Evolutionary conservation across 2,329 filamentous ascomycete genomes (phyloP).

Genomic region (Setomelanomma holmii): DNA sequence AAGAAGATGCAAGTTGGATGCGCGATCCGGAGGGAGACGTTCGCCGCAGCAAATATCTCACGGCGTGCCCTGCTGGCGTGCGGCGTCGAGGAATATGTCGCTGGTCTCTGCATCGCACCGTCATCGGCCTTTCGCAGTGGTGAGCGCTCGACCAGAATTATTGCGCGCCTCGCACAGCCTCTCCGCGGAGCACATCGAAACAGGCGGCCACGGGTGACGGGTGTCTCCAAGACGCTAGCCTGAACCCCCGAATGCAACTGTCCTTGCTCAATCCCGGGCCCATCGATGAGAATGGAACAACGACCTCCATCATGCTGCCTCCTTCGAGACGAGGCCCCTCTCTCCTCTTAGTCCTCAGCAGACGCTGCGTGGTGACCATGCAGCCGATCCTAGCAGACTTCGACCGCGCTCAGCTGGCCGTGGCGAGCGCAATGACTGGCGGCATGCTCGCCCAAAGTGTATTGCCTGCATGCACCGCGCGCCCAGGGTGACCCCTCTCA

Average conservation of each 20-base stretch:
- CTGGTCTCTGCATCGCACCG: not conserved
- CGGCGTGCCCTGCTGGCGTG: not conserved
- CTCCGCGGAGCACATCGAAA: not conserved
- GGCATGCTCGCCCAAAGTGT: constrained; percentile 1
- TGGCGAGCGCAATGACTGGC: not conserved
- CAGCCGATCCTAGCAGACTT: not conserved
- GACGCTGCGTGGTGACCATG: not conserved
- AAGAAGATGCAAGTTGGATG: not conserved
- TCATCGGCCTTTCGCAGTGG: not conserved
- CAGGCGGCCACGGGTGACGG: constrained; percentile 1
- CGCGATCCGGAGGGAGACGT: constrained; percentile 1
- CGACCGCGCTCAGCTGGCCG: not conserved
- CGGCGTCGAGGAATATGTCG: not conserved
- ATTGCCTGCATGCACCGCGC: constrained; percentile 1
- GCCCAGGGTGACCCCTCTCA: constrained; percentile 7
- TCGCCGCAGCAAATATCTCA: not conserved
- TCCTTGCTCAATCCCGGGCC: not conserved
- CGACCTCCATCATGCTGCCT: not conserved
- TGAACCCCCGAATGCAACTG: not conserved
- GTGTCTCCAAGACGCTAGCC: not conserved
- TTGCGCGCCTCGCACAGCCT: not conserved
- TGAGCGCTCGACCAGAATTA: not conserved
- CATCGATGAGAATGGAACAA: not conserved
- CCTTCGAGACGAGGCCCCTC: not conserved
- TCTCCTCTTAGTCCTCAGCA: not conserved